Evolutionary conservation across 2,329 filamentous ascomycete genomes (phyloP), one percentile per base, ranked within the genome.

Genomic region (Dactylellina parvicollis): DNA sequence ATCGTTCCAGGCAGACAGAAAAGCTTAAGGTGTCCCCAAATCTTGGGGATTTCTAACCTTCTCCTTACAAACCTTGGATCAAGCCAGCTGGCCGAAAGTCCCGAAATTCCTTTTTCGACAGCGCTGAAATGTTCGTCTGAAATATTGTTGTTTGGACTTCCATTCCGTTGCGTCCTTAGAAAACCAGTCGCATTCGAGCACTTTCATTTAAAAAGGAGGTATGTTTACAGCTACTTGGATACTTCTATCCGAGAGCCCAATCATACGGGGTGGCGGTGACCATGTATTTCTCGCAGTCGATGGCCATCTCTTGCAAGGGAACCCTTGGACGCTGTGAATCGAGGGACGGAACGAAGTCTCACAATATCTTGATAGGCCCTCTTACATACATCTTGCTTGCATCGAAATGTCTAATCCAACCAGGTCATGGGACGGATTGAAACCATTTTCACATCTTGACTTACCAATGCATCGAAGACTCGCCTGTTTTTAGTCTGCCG

Each of bases 1-100:
- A 73, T 66, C 69, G 38, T 66, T 73, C 69, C 69, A 73, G 69
- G 69, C 69, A 73, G 69, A 73, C 60, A 73, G 55, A 40, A 73
- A 73, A 66, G 60, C 60, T 66, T 73, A 38, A 65, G 50, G 59
- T 64, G 67, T 59, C 60, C 67, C 65, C 54, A 56, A 62, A 73
- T 54, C 52, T 73, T 73, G 60, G 69, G 24, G 55, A 61, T 54
- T 67, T 55, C 47, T 22, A 69, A 69, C 64, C 62, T 69, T 55
- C 64, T 69, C 42, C 54, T 69, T 69, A 61, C 44, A 73, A 64
- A 32, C 20, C 56, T 59, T 47, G 16, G 34, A 54, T 50, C 30
- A 57, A 72, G 67, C 67, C 67, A 72, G 67, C 69, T 66, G 69
- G 54, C 69, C 61, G 61, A 62, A 65, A 54, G 28, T 55, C 26